These are phyloP conservation scores for Miscanthus lutarioriparius DNA, from an alignment of 176 grass and related monocot species.

Conservation along the genomic window DNA sequence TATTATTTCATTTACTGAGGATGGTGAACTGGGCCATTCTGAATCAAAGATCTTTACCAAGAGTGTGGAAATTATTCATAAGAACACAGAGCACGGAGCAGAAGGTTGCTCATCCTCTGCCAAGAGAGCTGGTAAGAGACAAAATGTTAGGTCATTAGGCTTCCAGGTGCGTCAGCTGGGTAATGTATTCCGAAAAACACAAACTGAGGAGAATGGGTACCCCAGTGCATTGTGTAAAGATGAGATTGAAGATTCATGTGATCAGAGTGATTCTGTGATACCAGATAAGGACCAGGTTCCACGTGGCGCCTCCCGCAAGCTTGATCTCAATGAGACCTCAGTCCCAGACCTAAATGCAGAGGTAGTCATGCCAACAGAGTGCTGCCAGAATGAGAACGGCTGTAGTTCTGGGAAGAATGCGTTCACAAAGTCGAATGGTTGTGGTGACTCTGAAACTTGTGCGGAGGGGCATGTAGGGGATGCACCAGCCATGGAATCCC, in stretches of 20 bases:
- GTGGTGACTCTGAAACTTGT: constrained; percentile 56
- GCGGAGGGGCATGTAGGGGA: constrained; percentile 39
- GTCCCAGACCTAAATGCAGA: constrained; percentile 93
- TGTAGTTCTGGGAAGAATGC: constrained; percentile 60
- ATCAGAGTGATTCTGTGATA: constrained; percentile 60
- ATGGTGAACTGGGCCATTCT: constrained; percentile 89
- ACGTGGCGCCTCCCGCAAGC: constrained; percentile 39
- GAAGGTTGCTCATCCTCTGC: constrained; percentile 58
- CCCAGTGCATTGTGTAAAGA: constrained; percentile 59
- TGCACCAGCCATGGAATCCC: constrained; percentile 61
- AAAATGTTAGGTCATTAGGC: constrained; percentile 48
- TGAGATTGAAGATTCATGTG: constrained; percentile 72
- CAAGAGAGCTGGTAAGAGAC: constrained; percentile 52
- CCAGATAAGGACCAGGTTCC: constrained; percentile 44
- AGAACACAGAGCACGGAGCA: constrained; percentile 51
- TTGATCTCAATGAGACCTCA: constrained; percentile 69
- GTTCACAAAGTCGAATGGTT: constrained; percentile 51
- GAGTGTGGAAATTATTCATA: constrained; percentile 85
- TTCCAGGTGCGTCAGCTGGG: constrained; percentile 84
- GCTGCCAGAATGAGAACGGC: constrained; percentile 52
- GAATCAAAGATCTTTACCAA: constrained; percentile 85
- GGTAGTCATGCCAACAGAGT: constrained; percentile 58
- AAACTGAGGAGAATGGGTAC: constrained; percentile 67
- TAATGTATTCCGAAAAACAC: constrained; percentile 66
- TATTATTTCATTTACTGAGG: constrained; percentile 85